These are phyloP conservation scores for Parasitella parasitica DNA, from an alignment of 371 early-diverging fungal species.

Conservation along the genomic window DNA sequence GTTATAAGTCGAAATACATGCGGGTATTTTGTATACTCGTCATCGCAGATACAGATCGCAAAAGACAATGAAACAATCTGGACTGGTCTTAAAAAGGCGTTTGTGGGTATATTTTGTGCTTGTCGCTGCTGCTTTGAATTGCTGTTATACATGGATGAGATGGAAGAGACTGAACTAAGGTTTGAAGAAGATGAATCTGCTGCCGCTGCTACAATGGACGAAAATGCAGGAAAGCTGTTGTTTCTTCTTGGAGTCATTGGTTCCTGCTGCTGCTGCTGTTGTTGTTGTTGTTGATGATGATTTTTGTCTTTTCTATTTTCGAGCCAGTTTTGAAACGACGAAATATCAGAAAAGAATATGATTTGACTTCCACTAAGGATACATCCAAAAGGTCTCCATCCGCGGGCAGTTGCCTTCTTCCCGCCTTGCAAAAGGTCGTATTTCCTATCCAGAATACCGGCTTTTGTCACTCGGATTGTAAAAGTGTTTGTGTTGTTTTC, in stretches of 20 bases:
- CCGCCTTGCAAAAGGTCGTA: slow-evolving; percentile 68
- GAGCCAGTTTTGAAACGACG: slow-evolving; percentile 46
- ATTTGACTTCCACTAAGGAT: slow-evolving; percentile 78
- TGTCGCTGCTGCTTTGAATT: background rate
- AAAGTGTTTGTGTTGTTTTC: slow-evolving; percentile 34
- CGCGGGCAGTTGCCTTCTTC: slow-evolving; percentile 66
- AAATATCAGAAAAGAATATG: slow-evolving; percentile 66
- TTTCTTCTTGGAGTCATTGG: slow-evolving; percentile 8
- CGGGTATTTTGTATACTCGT: slow-evolving; percentile 69
- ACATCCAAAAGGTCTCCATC: slow-evolving; percentile 76
- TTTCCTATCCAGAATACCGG: slow-evolving; percentile 70
- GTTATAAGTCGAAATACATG: slow-evolving; percentile 76
- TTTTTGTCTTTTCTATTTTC: slow-evolving; percentile 13
- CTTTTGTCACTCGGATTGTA: slow-evolving; percentile 68
- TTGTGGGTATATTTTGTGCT: slow-evolving; percentile 1
- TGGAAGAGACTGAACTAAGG: slow-evolving; percentile 12
- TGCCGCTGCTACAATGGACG: background rate
- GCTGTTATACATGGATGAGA: slow-evolving; percentile 16
- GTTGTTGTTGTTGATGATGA: too few relatives aligned
- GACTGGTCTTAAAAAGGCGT: slow-evolving; percentile 31
- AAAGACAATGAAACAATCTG: slow-evolving; percentile 66
- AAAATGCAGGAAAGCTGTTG: slow-evolving; percentile 24
- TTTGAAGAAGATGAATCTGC: slow-evolving; percentile 3
- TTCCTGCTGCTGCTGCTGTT: background rate
- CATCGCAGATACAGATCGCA: slow-evolving; percentile 72